Evolutionary conservation across 106 monocot species (phyloP), one percentile per base, ranked within the genome.

Genomic region (Acorus gramineus): DNA sequence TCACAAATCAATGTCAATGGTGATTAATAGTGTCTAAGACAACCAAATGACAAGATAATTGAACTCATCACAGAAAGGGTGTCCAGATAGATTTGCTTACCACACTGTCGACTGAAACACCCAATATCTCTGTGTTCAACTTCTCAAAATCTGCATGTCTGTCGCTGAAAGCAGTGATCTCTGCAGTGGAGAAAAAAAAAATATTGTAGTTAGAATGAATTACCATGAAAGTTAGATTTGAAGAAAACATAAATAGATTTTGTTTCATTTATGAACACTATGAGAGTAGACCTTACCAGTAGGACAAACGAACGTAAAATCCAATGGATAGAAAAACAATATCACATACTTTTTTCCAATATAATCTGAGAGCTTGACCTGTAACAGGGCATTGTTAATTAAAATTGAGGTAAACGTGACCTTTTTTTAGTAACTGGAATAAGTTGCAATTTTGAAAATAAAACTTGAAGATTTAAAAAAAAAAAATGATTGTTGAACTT

Each of bases 281-380:
- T 28, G 28, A 28, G 28, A 28, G 1, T 28, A 28, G 49, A 10
- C 53, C 46, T 67, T 66, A 86, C 93, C 93, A 49, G 89, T 93
- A 4, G 89, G 93, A 28, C 89, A 93, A 62, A 93, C 93, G 71
- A 93, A 93, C 52, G 93, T 93, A 67, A 93, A 93, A 73, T 93
- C 89, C 77, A 93, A 57, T 62, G 93, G 93, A 57, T 93, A 93
- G 70, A 89, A 93, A 62, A 93, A 93, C 46, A 93, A 66, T 63
- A 93, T 82, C 14, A 93, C 89, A 74, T 93, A 93, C 70, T 93
- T 93, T 77, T 93, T 93, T 55, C 93, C 89, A 75, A 89, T 78
- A 71, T 93, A 93, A 28, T 93, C 93, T 52, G 93, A 93, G 7
- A 93, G 80, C 60, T 93, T 93, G n/a, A 93, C 93, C 93, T 93